phyloP scores from a whole-genome alignment of 108 stramenopile species.

The Cyclotella cryptica region DNA sequence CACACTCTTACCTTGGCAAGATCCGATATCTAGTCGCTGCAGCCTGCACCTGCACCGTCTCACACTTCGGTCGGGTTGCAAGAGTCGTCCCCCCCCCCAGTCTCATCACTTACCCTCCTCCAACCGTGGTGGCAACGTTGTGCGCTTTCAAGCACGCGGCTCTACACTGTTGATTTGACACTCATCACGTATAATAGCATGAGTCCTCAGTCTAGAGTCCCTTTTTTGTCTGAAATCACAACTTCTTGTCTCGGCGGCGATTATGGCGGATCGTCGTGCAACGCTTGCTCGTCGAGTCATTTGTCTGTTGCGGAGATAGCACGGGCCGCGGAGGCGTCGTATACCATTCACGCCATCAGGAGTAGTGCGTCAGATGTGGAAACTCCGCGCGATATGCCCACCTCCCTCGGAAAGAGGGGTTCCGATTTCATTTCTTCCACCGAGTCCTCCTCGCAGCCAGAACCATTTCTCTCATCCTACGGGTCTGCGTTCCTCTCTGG shows the following conservation, averaged over 20 bases:
- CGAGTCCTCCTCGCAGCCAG: neutral
- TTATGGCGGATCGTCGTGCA: conserved; percentile 21
- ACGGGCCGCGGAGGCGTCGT: conserved; percentile 9
- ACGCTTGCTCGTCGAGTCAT: conserved; percentile 42
- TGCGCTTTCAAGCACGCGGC: conserved; percentile 25
- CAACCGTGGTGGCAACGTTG: conserved; percentile 19
- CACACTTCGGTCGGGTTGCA: neutral
- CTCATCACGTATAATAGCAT: conserved; percentile 53
- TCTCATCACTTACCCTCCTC: neutral
- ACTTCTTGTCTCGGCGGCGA: conserved; percentile 21
- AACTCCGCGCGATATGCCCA: neutral
- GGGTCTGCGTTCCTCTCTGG: conserved; percentile 53
- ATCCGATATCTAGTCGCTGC: neutral
- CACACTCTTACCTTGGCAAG: neutral
- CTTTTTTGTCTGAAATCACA: conserved; percentile 24
- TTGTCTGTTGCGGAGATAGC: conserved; percentile 21
- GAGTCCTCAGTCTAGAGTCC: conserved; percentile 59
- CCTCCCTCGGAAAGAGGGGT: conserved; percentile 31
- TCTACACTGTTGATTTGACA: conserved; percentile 56
- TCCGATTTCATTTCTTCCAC: conserved; percentile 24
- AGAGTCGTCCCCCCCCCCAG: neutral
- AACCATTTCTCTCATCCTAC: conserved; percentile 47
- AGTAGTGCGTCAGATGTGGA: conserved; percentile 22
- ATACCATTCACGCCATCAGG: conserved; percentile 33
- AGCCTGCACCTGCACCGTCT: neutral